Evolutionary conservation across 208 protist species (phyloP).

Genomic region (Herpetomonas samuelpessoai): DNA sequence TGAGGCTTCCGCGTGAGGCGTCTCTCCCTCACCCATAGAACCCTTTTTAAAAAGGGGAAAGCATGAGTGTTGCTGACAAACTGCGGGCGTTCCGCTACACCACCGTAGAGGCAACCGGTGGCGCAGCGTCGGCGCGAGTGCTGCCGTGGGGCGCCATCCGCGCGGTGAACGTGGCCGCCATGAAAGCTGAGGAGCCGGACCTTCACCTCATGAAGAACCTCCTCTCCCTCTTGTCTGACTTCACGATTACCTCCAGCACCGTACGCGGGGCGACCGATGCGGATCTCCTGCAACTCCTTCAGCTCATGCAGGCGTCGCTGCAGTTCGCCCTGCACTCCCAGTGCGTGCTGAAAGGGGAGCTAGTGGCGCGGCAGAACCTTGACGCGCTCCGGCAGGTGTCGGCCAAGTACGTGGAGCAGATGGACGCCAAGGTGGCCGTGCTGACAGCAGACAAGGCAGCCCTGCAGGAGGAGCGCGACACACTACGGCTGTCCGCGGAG

Average conservation of each 20-base stretch:
- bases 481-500: constrained; percentile 27
- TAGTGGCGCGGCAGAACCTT: constrained; percentile 43
- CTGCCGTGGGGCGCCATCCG: constrained; percentile 64
- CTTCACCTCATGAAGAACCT: constrained; percentile 70
- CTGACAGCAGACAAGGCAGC: constrained; percentile 21
- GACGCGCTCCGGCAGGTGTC: constrained; percentile 39
- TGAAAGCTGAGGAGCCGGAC: constrained; percentile 48
- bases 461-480: constrained; percentile 48
- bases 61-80: constrained; percentile 25
- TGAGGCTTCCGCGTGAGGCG: too few relatives aligned
- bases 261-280: constrained; percentile 33
- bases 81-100: constrained; percentile 55
- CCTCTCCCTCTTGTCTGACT: constrained; percentile 35
- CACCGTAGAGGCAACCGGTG: constrained; percentile 8
- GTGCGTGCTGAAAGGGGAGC: constrained; percentile 61
- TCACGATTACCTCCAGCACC: constrained; percentile 21
- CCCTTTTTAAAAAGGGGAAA: not conserved
- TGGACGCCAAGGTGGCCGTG: constrained; percentile 35
- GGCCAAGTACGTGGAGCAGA: constrained; percentile 35
- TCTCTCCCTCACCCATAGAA: not conserved
- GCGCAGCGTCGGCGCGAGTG: constrained; percentile 19
- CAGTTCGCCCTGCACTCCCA: constrained; percentile 88
- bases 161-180: constrained; percentile 38
- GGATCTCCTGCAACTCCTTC: constrained; percentile 66
- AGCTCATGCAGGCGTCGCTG: constrained; percentile 59